Evolutionary conservation across 169 alveolate genomes (phyloP), one percentile per base, ranked within the genome.

Genomic region (Theileria luwenshuni): DNA sequence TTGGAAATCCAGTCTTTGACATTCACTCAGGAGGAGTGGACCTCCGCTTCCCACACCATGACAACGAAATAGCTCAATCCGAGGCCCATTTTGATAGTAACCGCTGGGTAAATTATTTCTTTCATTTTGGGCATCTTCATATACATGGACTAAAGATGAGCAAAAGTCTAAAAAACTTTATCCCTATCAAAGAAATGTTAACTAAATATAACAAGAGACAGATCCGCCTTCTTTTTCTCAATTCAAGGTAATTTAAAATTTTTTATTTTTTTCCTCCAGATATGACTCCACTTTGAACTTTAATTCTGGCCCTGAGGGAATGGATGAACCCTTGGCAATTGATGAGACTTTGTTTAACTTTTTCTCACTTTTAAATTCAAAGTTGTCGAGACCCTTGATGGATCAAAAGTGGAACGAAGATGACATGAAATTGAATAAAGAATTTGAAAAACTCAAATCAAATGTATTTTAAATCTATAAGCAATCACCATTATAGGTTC

Each of bases 1-100:
- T 96, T 42, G 98, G 98, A 19, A 75, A 74, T 23, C 56, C 64
- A 0, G 95, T 97, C 5, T 86, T 98, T 49, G 99, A 98, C 83
- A 96, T 98, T 47, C 99, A 98, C 79, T 92, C 99, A 41, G 99
- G 99, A 25, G 99, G 99, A 38, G 85, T 95, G 35, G 99, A 98
- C 90, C 90, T 98, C 51, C 92, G 96, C 75, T 97, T 97, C 86
- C 99, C 99, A 19, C 99, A 98, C 81, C 99, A 98, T 86, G 99
- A 97, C 77, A 98, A 98, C 76, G 99, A 97, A 79, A 91, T 98
- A 19, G 99, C 99, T 23, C 98, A 98, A 90, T 90, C 97, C 75
- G 99, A 98, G 83, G 99, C 99, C 10, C 96, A 91, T 84, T 93
- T 91, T 79, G 98, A 95, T 62, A 89, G 91, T 56, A 85, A 90